A percentile compares a stretch with the other conserved stretches of the same genome.
These are phyloP conservation scores for Aspergillus sp. DNA, from an alignment of 2,329 filamentous ascomycete species.

Conservation along the genomic window DNA sequence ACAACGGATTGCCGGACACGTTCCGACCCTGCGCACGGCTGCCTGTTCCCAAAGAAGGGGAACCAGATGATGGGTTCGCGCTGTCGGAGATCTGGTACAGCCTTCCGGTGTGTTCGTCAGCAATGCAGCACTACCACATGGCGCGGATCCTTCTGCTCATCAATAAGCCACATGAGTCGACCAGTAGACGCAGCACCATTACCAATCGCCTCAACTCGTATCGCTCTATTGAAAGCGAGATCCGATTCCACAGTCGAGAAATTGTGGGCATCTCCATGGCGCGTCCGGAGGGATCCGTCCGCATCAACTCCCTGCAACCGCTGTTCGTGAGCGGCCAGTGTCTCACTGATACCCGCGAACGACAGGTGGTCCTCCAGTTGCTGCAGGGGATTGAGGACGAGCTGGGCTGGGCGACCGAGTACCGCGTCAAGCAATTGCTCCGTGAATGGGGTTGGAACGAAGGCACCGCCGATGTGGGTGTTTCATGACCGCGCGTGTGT, in stretches of 20 bases:
- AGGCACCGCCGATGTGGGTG: constrained; percentile 2
- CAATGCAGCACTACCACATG: constrained; percentile 52
- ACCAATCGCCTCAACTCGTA: constrained; percentile 57
- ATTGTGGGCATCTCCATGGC: constrained; percentile 61
- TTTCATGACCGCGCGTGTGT: constrained; percentile 3
- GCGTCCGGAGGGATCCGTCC: constrained; percentile 57
- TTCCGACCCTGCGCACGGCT: constrained; percentile 58
- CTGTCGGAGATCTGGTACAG: constrained; percentile 64
- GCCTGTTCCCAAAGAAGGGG: constrained; percentile 21
- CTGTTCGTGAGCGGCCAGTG: constrained; percentile 64
- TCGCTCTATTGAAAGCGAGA: constrained; percentile 56
- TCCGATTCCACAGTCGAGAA: constrained; percentile 58
- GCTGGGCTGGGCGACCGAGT: constrained; percentile 63
- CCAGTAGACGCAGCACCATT: constrained; percentile 52
- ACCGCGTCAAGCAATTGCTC: constrained; percentile 56
- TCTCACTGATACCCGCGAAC: constrained; percentile 54
- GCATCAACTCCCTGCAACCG: constrained; percentile 61
- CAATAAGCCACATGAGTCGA: constrained; percentile 43
- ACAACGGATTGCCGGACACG: constrained; percentile 57
- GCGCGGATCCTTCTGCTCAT: constrained; percentile 42
- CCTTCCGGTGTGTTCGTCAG: constrained; percentile 64
- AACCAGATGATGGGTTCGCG: constrained; percentile 35
- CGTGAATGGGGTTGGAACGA: constrained; percentile 40
- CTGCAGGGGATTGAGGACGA: constrained; percentile 62
- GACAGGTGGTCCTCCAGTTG: constrained; percentile 54